A percentile compares a stretch with the other conserved stretches of the same genome.
These are phyloP conservation scores for Naganishia albida DNA, from an alignment of 1,284 basidiomycete genomes.

Conservation along the genomic window DNA sequence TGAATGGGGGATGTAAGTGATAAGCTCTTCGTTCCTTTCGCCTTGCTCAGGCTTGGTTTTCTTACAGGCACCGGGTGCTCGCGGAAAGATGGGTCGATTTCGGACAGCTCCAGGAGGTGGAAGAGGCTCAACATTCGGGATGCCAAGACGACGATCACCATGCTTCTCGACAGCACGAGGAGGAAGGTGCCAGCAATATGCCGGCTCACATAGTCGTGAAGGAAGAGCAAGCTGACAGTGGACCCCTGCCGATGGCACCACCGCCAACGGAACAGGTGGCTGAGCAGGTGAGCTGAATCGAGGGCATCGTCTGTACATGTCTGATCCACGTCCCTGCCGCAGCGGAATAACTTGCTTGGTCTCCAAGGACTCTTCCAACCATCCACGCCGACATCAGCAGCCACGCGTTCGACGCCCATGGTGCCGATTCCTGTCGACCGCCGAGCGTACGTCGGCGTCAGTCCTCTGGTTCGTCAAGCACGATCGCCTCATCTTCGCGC, in stretches of 20 bases:
- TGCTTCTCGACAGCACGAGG: background rate
- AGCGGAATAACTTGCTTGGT: no score
- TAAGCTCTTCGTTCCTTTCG: background rate
- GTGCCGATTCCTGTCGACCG: no score
- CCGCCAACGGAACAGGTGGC: no score
- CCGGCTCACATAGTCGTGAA: background rate
- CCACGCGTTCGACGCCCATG: no score
- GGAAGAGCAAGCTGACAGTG: background rate
- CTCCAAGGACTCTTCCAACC: no score
- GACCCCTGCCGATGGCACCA: no score
- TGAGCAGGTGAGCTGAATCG: background rate
- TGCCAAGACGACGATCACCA: conserved; percentile 10
- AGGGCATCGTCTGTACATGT: no score
- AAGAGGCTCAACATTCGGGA: background rate
- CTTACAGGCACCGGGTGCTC: conserved; percentile 11
- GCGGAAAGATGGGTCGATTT: conserved; percentile 19
- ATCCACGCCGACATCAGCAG: no score
- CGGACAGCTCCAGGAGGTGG: background rate
- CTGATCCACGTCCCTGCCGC: no score
- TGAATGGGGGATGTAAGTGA: conserved; percentile 5
- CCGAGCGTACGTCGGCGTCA: no score
- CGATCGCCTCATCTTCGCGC: no score
- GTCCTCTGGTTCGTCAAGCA: no score
- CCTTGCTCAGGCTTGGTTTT: background rate
- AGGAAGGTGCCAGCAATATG: background rate